These are phyloP conservation scores for Pseudofabraea citricarpa DNA, from an alignment of 2,329 filamentous ascomycete genomes.

Conservation along the genomic window DNA sequence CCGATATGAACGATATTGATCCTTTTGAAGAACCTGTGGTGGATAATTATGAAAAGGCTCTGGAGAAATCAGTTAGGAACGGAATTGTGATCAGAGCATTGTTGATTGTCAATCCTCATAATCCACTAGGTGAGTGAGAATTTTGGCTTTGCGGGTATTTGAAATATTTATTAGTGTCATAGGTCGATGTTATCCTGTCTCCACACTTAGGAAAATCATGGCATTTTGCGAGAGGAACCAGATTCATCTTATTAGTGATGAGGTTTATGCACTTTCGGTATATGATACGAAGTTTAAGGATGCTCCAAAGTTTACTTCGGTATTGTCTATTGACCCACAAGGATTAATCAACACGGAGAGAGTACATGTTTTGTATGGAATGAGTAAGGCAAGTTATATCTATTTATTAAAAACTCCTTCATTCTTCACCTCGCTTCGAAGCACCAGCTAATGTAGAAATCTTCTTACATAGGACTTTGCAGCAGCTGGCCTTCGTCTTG, in stretches of 20 bases:
- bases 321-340: conserved; percentile 38
- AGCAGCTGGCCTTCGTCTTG: conserved; percentile 36
- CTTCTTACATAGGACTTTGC: conserved; percentile 32
- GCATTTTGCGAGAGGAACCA: conserved; percentile 35
- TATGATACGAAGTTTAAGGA: conserved; percentile 29
- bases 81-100: conserved; percentile 34
- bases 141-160: too few species aligned
- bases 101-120: conserved; percentile 32
- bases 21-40: conserved; percentile 31
- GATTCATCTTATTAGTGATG: conserved; percentile 43
- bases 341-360: conserved; percentile 39
- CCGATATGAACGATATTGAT: conserved; percentile 31
- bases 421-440: neutral
- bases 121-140: conserved; percentile 28
- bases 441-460: neutral
- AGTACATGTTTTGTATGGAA: conserved; percentile 35
- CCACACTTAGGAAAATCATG: conserved; percentile 26
- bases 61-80: conserved; percentile 24
- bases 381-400: conserved; percentile 13
- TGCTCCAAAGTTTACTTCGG: conserved; percentile 37
- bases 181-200: conserved; percentile 16
- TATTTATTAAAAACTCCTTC: neutral
- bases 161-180: too few species aligned
- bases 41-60: conserved; percentile 31
- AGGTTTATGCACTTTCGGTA: conserved; percentile 43